These are phyloP conservation scores for Euphorbia schlechtendalii DNA, from an alignment of 441 rosid species.

Conservation along the genomic window DNA sequence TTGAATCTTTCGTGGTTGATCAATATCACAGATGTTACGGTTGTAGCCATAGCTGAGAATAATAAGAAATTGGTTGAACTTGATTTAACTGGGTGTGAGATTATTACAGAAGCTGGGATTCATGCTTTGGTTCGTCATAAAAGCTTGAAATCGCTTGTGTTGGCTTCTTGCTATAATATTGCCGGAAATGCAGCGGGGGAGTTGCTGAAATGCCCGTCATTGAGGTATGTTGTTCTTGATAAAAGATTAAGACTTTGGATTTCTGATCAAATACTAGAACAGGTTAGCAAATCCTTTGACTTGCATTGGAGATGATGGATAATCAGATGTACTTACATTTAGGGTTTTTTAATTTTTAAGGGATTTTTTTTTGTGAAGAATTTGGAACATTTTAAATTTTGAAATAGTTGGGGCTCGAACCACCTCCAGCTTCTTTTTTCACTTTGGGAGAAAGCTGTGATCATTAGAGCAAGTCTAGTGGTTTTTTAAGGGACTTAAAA, in stretches of 20 bases:
- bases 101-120: slow-evolving; percentile 34
- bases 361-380: too few species aligned
- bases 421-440: too few species aligned
- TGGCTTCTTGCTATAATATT: slow-evolving; percentile 30
- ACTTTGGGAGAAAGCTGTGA: too few species aligned
- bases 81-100: slow-evolving; percentile 40
- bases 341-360: too few species aligned
- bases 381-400: too few species aligned
- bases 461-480: too few species aligned
- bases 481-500: too few species aligned
- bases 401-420: too few species aligned
- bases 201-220: slow-evolving; percentile 26
- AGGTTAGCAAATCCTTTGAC: slow-evolving; percentile 22
- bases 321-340: too few species aligned
- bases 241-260: slow-evolving; percentile 32
- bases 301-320: slow-evolving; percentile 35
- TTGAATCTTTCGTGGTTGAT: slow-evolving; percentile 40
- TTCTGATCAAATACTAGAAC: slow-evolving; percentile 16
- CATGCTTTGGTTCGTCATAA: slow-evolving; percentile 27
- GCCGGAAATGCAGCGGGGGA: slow-evolving; percentile 18
- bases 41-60: slow-evolving; percentile 28
- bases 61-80: slow-evolving; percentile 29
- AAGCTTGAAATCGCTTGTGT: slow-evolving; percentile 26
- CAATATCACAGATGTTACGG: slow-evolving; percentile 32
- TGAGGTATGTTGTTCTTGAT: slow-evolving; percentile 29